phyloP scores from a whole-genome alignment of 805 yeast genomes.

The Pichia cabralensis region DNA sequence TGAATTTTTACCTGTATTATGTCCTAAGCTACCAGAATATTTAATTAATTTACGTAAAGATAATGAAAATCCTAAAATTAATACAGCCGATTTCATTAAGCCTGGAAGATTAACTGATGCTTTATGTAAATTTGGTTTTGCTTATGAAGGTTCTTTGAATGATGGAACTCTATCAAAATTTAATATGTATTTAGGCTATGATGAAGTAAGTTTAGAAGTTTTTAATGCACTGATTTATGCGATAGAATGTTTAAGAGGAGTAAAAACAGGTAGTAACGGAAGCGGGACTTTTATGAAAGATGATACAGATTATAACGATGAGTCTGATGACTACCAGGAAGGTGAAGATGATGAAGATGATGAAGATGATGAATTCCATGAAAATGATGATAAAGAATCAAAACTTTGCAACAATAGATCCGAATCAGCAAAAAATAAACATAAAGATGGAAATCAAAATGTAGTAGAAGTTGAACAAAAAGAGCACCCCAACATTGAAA shows the following conservation, averaged over 20 bases:
- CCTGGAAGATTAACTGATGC: constrained; percentile 14
- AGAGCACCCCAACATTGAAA: no score
- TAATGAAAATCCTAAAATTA: background rate
- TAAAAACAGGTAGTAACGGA: background rate
- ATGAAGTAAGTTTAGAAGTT: constrained; percentile 25
- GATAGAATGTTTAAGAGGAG: constrained; percentile 20
- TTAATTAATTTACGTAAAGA: constrained; percentile 1
- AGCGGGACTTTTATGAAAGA: no score
- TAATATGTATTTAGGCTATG: constrained; percentile 27
- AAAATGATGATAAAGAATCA: no score
- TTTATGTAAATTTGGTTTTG: constrained; percentile 22
- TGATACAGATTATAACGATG: no score
- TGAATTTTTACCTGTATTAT: constrained; percentile 23
- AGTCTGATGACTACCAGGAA: no score
- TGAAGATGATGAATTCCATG: no score
- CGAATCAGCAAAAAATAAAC: no score
- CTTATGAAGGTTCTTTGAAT: constrained; percentile 18
- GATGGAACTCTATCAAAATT: constrained; percentile 5
- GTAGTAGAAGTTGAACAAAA: no score
- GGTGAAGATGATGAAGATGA: no score
- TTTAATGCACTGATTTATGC: constrained; percentile 24
- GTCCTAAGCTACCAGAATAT: constrained; percentile 5
- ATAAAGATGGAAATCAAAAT: no score
- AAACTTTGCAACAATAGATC: no score
- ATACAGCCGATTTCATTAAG: background rate